Conservation (phyloP, 1,284 basidiomycete genomes). For the Hortiboletus rubellus region DNA sequence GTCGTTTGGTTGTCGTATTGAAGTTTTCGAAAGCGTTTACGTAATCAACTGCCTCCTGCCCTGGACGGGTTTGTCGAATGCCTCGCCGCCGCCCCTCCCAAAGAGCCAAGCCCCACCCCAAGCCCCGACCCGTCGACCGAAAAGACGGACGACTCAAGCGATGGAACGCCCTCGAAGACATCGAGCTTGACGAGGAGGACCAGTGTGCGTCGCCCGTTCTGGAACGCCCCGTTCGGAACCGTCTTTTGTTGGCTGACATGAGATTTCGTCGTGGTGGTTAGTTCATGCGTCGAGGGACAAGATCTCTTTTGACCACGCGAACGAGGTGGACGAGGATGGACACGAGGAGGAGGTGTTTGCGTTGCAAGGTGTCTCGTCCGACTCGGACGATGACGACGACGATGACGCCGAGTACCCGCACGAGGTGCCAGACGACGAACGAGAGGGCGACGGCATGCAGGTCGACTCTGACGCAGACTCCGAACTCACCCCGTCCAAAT, state of each 20-base stretch:
- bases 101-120: conserved; percentile 15
- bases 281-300: conserved; percentile 74
- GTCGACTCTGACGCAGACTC: conserved; percentile 42
- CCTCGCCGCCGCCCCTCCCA: conserved; percentile 30
- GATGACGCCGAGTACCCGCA: conserved; percentile 49
- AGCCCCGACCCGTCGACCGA: conserved; percentile 49
- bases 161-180: conserved; percentile 65
- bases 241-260: conserved; percentile 3
- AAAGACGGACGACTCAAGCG: conserved; percentile 54
- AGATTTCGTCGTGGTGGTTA: conserved; percentile 28
- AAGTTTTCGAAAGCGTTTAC: conserved; percentile 17
- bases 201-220: conserved; percentile 54
- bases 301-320: conserved; percentile 69
- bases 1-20: no score
- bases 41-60: conserved; percentile 14
- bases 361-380: conserved; percentile 33
- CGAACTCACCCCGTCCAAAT: conserved; percentile 25
- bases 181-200: conserved; percentile 75
- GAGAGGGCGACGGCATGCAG: conserved; percentile 52
- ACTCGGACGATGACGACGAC: conserved; percentile 57
- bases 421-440: conserved; percentile 47
- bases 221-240: not conserved
- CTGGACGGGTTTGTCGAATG: conserved; percentile 12
- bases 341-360: conserved; percentile 60
- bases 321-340: conserved; percentile 37